Base-by-base conservation (phyloP, 352 stramenopile species). In the Phytophthora brassicae region DNA sequence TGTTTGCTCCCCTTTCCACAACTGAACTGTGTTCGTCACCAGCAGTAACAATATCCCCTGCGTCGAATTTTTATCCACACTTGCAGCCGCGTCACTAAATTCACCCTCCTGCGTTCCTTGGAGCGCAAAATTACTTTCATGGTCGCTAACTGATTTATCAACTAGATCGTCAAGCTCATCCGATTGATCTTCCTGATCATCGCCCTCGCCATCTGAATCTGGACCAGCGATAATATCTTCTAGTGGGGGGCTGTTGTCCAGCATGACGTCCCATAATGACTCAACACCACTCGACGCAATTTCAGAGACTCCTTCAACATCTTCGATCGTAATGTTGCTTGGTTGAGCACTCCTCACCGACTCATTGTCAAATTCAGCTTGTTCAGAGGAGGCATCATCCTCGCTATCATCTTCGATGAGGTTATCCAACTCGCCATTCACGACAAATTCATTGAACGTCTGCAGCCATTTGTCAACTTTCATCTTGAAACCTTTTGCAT, bases 401-500 rank as follows among this genome's bases (percentile, higher is more conserved):
- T 52, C 41, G 4, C 33, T 24, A 17, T 52, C 52, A 8, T 49
- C 20, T 6, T 60, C 41, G 4, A 38, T 31, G 2, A 45, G 19
- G 28, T 45, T 49, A 22, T 52, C 29, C 24, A 50, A 17, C 13
- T 48, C 38, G 9, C 38, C 50, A 13, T 57, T 12, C 24, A 17
- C 36, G 17, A 48, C 12, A 50, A 44, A 51, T 14, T 59, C 41
- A 24, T 60, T 29, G 16, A 60, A 60, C 11, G 52, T 51, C 23
- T 46, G 56, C 28, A 52, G 12, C 56, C 46, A 64, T n/a, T 50
- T 56, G 36, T 39, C 26, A 17, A 56, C 51, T 16, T 66, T 56
- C n/a, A 17, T 19, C 24, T 56, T 35, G 8, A 52, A 56, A 17
- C 13, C n/a, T 17, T 20, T 29, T 56, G 6, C 29, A 33, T 60